Conservation (phyloP, 306 rosid species). For the Prinsepia uniflora region DNA sequence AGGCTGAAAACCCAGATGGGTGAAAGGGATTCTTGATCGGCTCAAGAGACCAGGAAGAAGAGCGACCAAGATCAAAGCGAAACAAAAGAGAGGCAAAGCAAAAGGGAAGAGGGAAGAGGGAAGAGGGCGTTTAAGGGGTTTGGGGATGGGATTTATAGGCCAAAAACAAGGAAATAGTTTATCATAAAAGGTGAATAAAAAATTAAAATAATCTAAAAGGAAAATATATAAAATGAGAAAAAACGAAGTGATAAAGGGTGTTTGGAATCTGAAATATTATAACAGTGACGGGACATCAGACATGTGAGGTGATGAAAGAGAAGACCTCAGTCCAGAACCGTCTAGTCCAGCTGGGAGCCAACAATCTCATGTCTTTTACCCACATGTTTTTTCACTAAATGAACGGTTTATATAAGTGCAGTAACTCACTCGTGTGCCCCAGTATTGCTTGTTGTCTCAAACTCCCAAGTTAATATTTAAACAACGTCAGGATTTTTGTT, state of each 20-base stretch:
- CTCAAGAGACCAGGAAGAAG: neutral
- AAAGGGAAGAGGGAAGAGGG: constrained; percentile 26
- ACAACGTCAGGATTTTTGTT: no score
- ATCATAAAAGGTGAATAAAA: constrained; percentile 6
- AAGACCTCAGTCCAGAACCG: constrained; percentile 28
- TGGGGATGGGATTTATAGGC: constrained; percentile 54
- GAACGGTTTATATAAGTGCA: no score
- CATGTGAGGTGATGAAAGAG: constrained; percentile 25
- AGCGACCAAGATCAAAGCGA: neutral
- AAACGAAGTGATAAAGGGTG: neutral
- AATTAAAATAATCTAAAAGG: neutral
- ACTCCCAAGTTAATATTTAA: no score
- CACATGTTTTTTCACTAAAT: no score
- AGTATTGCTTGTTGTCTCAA: no score
- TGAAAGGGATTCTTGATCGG: neutral
- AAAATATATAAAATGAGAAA: neutral
- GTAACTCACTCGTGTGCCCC: neutral
- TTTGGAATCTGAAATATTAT: constrained; percentile 29
- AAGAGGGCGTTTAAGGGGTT: constrained; percentile 22
- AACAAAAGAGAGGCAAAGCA: no score
- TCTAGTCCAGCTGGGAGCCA: constrained; percentile 68
- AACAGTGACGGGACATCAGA: constrained; percentile 34
- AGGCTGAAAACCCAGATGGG: neutral
- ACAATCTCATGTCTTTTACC: constrained; percentile 20
- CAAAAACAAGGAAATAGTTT: constrained; percentile 20